Evolutionary conservation across 1,284 basidiomycete species (phyloP).

Genomic region (Amylostereum areolatum): DNA sequence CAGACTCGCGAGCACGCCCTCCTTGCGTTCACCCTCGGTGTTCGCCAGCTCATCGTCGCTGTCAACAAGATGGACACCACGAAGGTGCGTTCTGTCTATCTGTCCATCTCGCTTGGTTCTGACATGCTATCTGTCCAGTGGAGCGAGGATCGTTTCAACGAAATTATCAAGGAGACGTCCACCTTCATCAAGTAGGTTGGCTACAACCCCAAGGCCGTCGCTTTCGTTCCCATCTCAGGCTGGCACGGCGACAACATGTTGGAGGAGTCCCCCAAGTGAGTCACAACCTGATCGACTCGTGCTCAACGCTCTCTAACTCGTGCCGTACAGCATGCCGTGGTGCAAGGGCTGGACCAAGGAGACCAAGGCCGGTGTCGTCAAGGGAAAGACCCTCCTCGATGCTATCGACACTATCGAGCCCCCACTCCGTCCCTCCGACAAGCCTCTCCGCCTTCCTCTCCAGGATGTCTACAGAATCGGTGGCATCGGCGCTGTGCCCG

Average conservation of each 20-base stretch:
- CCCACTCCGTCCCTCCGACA: constrained; percentile 94
- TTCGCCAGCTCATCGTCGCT: constrained; percentile 98
- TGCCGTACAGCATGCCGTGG: constrained; percentile 84
- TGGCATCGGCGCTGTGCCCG: constrained; percentile 99
- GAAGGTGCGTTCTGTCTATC: constrained; percentile 50
- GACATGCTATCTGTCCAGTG: constrained; percentile 48
- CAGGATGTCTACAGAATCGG: constrained; percentile 99
- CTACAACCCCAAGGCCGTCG: constrained; percentile 98
- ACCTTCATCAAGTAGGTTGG: constrained; percentile 99
- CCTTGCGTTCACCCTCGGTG: constrained; percentile 99
- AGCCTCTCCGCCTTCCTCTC: constrained; percentile 99
- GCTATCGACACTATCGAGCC: constrained; percentile 99
- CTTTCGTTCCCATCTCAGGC: constrained; percentile 99
- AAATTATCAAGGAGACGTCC: constrained; percentile 99
- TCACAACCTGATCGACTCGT: constrained; percentile 14
- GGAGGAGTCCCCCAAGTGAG: constrained; percentile 90
- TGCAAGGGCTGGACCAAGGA: constrained; percentile 99
- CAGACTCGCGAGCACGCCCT: constrained; percentile 99
- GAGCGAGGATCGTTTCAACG: constrained; percentile 99
- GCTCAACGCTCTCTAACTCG: constrained; percentile 8
- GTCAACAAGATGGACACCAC: constrained; percentile 99
- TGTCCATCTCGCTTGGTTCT: constrained; percentile 14
- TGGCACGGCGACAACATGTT: constrained; percentile 99
- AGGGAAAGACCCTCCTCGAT: constrained; percentile 99
- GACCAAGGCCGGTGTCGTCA: constrained; percentile 86